phyloP scores from a whole-genome alignment of 1,284 basidiomycete species.

The Cryptococcus depauperatus region DNA sequence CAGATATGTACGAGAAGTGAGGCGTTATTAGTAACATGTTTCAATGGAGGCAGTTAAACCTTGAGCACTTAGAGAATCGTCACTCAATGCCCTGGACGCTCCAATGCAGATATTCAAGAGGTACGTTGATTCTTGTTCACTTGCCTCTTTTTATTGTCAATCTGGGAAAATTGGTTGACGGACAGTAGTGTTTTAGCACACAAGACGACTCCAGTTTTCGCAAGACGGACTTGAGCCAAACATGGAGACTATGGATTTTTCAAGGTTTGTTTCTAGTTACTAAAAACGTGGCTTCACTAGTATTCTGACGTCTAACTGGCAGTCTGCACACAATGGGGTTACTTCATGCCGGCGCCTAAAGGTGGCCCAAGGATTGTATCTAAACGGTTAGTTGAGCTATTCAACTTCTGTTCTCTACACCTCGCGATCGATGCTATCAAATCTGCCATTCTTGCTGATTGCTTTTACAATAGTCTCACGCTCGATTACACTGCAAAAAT shows the following conservation, averaged over 20 bases:
- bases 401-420: too few relatives aligned
- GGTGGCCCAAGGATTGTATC: slow-evolving; percentile 37
- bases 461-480: too few relatives aligned
- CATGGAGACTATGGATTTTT: slow-evolving; percentile 82
- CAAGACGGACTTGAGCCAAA: slow-evolving; percentile 55
- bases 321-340: slow-evolving; percentile 86
- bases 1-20: slow-evolving; percentile 61
- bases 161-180: background rate
- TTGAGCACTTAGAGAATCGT: slow-evolving; percentile 53
- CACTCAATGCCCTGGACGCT: slow-evolving; percentile 52
- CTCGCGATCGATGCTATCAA: background rate
- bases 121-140: slow-evolving; percentile 42
- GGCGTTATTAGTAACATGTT: slow-evolving; percentile 11
- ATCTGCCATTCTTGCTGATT: slow-evolving; percentile 32
- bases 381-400: slow-evolving; percentile 22
- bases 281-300: background rate
- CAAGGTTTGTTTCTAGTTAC: slow-evolving; percentile 48
- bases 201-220: slow-evolving; percentile 61
- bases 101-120: slow-evolving; percentile 51
- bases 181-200: slow-evolving; percentile 86
- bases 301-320: background rate
- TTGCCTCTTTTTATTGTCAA: background rate
- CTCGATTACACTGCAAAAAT: slow-evolving; percentile 71
- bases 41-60: background rate
- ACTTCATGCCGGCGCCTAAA: slow-evolving; percentile 54